Percentiles rank a stretch among this genome's conserved stretches.
These are phyloP conservation scores for Hypocreales sp. DNA, from an alignment of 2,329 filamentous ascomycete genomes.

Conservation along the genomic window DNA sequence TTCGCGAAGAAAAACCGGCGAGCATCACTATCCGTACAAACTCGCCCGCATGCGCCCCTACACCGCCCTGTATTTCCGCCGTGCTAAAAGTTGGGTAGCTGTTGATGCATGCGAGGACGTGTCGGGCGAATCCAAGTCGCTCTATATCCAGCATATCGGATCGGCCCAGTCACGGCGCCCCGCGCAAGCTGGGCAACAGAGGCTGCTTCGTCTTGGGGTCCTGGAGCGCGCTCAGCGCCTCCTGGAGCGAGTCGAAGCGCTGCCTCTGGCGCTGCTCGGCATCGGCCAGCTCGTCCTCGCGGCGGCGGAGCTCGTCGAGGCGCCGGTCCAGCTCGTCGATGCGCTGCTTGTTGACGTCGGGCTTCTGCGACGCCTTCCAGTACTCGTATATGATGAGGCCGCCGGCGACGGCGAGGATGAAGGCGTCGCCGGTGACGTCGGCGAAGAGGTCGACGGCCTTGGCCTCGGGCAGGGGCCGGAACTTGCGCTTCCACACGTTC, in stretches of 20 bases:
- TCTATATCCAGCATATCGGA: no score
- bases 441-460: slow-evolving; percentile 54
- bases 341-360: slow-evolving; percentile 38
- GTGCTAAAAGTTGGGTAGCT: no score
- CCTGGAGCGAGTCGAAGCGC: slow-evolving; percentile 37
- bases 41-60: no score
- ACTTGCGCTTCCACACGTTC: slow-evolving; percentile 47
- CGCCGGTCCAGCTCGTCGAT: slow-evolving; percentile 32
- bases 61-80: no score
- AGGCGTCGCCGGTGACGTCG: slow-evolving; percentile 47
- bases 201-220: slow-evolving; percentile 43
- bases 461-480: slow-evolving; percentile 44
- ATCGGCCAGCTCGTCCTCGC: slow-evolving; percentile 32
- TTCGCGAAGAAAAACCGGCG: no score
- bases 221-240: slow-evolving; percentile 31
- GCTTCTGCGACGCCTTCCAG: slow-evolving; percentile 41
- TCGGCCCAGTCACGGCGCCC: no score
- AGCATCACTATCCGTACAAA: no score
- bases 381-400: slow-evolving; percentile 47
- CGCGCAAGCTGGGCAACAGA: slow-evolving; percentile 30
- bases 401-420: slow-evolving; percentile 44
- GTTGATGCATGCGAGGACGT: no score
- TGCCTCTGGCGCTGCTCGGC: slow-evolving; percentile 27
- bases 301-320: slow-evolving; percentile 32
- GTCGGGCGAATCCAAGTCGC: no score